Evolutionary conservation across 192 early-diverging fungal species (phyloP), one percentile per base, ranked within the genome.

Genomic region (Coemansia sp.): DNA sequence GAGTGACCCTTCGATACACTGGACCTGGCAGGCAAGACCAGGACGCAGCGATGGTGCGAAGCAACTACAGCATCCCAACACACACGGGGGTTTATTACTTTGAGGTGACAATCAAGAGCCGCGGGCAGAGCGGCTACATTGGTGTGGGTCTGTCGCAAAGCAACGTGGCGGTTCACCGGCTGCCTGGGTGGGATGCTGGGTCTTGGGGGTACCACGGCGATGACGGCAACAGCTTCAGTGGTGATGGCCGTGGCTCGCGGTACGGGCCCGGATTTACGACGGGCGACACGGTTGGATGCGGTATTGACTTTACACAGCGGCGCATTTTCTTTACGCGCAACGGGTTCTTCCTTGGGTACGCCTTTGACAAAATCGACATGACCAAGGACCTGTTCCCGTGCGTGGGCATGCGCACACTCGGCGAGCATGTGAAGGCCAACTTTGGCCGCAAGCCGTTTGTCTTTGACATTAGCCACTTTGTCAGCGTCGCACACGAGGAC

Each of bases 161-260:
- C 12, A 71, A 59, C 8, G 86, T 91, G 6, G 50, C 69, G 12
- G 48, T 89, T 51, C 78, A 86, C 32, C 84, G 94, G 63, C 82
- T 98, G 48, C 96, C 98, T 31, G 97, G 97, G 1, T 96, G 93
- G 91, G 94, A 98, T 61, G 68, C 85, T 3, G 70, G 89, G 58
- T 96, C 95, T 5, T 99, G 91, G 90, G 96, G 96, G 9, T 99
- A 98, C 82, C 96, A 98, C 79, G 96, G 94, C 48, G 95, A 97
- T 75, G 95, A 98, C 78, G 98, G 98, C 24, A 84, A 96, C 51
- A 74, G 82, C 36, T 98, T 96, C 71, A 82, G 83, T 61, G 88
- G 90, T 41, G 86, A 87, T 4, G 91, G 91, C 10, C 90, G 84
- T 19, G 95, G 96, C 17, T 74, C 86, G 34, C 68, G 80, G 12